Percentiles rank a stretch among this genome's conserved stretches.
Conservation (phyloP, 352 stramenopile species). For the Pythium coloratum region DNA sequence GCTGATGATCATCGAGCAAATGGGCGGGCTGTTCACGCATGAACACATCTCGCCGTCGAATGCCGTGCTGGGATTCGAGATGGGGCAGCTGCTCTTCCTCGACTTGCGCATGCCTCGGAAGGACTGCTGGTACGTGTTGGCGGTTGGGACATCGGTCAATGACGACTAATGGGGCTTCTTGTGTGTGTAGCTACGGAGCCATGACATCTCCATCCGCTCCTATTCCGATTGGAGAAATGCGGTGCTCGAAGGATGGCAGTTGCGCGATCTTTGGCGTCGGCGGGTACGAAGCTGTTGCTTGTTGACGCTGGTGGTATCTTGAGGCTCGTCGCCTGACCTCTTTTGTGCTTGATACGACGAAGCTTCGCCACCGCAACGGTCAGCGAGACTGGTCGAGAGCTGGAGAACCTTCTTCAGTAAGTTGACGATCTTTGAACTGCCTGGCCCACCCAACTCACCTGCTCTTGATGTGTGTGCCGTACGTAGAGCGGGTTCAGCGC, state of each 20-base stretch:
- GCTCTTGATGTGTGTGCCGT: background rate
- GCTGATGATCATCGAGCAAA: slow-evolving; percentile 18
- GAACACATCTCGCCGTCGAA: slow-evolving; percentile 57
- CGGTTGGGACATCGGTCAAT: background rate
- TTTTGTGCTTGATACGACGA: background rate
- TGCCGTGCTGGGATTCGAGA: slow-evolving; percentile 69
- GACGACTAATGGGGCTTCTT: background rate
- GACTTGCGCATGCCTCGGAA: slow-evolving; percentile 63
- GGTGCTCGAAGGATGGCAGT: slow-evolving; percentile 45
- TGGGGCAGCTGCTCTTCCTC: slow-evolving; percentile 56
- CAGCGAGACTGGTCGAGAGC: background rate
- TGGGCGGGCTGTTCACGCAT: slow-evolving; percentile 71
- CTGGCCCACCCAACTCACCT: background rate
- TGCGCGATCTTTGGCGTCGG: slow-evolving; percentile 63
- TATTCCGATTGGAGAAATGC: slow-evolving; percentile 55
- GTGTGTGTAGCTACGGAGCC: slow-evolving; percentile 41
- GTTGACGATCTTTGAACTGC: background rate
- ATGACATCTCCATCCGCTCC: slow-evolving; percentile 46
- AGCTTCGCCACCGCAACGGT: slow-evolving; percentile 26
- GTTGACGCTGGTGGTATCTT: background rate
- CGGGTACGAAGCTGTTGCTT: slow-evolving; percentile 38
- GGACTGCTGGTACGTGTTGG: slow-evolving; percentile 40
- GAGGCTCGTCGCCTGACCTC: background rate
- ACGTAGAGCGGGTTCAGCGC: slow-evolving; percentile 9
- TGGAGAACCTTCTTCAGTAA: slow-evolving; percentile 10